A percentile compares a stretch with the other conserved stretches of the same genome.
Evolutionary conservation across 257 asterid species (phyloP).

Genomic region (Lycium barbarum): DNA sequence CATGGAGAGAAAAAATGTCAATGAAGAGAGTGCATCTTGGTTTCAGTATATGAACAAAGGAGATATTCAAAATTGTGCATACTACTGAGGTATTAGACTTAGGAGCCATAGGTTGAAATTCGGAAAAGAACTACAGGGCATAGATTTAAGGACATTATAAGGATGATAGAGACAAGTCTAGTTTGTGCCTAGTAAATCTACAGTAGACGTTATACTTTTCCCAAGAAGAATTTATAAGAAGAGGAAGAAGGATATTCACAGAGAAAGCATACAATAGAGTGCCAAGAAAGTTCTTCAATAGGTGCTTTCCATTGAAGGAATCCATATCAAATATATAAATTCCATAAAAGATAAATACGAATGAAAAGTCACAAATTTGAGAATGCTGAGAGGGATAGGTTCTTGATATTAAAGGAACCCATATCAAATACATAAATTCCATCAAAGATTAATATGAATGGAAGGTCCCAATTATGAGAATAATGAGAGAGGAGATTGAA

Average conservation of each 20-base stretch:
- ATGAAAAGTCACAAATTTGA: neutral
- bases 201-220: neutral
- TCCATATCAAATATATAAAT: constrained; percentile 7
- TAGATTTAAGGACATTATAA: neutral
- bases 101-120: constrained; percentile 2
- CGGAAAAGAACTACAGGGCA: constrained; percentile 1
- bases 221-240: constrained; percentile 1
- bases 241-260: neutral
- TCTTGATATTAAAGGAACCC: neutral
- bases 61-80: neutral
- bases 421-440: neutral
- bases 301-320: neutral
- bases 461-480: neutral
- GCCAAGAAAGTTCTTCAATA: neutral
- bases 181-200: neutral
- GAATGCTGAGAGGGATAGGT: neutral
- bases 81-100: neutral
- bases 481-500: neutral
- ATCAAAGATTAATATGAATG: neutral
- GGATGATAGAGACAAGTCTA: constrained; percentile 12
- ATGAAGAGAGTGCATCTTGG: neutral
- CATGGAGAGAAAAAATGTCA: neutral
- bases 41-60: neutral
- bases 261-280: neutral
- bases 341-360: neutral